Base-by-base conservation (phyloP, 495 filamentous ascomycete genomes). In the Chaetomium cochliodes region DNA sequence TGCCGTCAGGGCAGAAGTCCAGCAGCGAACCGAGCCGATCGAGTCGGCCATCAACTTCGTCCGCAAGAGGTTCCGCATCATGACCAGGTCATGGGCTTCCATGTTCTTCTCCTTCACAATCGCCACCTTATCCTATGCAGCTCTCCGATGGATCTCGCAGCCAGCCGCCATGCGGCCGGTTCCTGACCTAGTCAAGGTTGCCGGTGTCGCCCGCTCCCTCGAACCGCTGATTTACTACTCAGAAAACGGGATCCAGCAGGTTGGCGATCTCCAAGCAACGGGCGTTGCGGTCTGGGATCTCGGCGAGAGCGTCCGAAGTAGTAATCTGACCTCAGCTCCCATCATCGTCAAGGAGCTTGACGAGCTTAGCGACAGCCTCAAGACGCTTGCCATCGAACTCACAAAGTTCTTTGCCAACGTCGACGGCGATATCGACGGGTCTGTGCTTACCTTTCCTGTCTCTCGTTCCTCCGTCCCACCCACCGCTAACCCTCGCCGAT, bases 221-320 rank as follows among this genome's bases (percentile, higher is more conserved):
- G 92, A 97, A 71, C 92, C 92, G 0, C 78, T 96, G 30, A 94
- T 97, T 47, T 91, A 91, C 77, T 96, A 92, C 72, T 96, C 92
- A 0, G 92, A 96, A 67, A 89, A 92, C 73, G 91, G 91, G 16
- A 86, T 90, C 30, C 85, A 88, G 63, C 91, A 96, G 72, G 90
- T 96, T 23, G 87, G 86, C 41, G 90, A 92, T 44, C 80, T 97
- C 15, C 92, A 96, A 73, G 91, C 94, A 50, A 94, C 92, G 0
- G 89, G 91, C 41, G 87, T 96, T 7, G 92, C 92, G 0, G 92
- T 97, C 22, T 94, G 91, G 90, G 92, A 97, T 74, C 81, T 97
- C 6, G 89, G 90, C 51, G 92, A 96, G 77, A 92, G 87, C 55
- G 87, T 96, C 58, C 87, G 92, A 41, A 84, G 82, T n/a, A 90